Evolutionary conservation across 306 rosid genomes (phyloP), one percentile per base, ranked within the genome.

Genomic region (Prunus campanulata): DNA sequence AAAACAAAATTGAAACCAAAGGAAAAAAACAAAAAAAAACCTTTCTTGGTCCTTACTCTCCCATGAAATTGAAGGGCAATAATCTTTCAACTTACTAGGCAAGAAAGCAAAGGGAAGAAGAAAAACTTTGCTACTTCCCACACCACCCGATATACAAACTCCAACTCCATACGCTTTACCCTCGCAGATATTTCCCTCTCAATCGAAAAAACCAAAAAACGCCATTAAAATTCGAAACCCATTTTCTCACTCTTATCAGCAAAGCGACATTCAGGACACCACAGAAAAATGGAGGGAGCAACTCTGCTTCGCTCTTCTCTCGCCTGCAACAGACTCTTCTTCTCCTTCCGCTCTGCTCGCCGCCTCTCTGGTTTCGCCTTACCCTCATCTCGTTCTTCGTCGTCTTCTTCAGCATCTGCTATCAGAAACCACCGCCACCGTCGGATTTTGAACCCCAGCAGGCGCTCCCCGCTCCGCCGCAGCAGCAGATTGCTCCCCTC

Each of bases 221-320:
- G 3, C 9, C 16, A 25, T 22, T 39, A 20, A 27, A 63, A 64
- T 11, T 13, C 65, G 13, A 68, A 54, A 4, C 3, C n/a, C 59
- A 18, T 8, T 16, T 46, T 68, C 60, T 44, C 59, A n/a, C 22
- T 42, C 54, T 42, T 39, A 11, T 30, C 13, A 10, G 20, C 10
- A 63, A 16, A 20, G 61, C 32, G 18, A 22, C 65, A 27, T 27
- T 1, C 61, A 19, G 13, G 2, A 9, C 74, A 50, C 74, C 74
- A 70, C 77, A 24, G 29, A 73, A 42, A 66, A 16, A 8, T 91
- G 98, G 97, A 90, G 86, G 80, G 92, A 48, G 87, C 97, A 10
- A 84, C 90, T 63, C 85, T 95, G 30, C 88, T 92, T 39, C 97
- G 98, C 74, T 89, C 91, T 13, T 78, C 93, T 27, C 14, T 87